Conservation (phyloP, 2,329 filamentous ascomycete genomes). For the Metarhizium album region DNA sequence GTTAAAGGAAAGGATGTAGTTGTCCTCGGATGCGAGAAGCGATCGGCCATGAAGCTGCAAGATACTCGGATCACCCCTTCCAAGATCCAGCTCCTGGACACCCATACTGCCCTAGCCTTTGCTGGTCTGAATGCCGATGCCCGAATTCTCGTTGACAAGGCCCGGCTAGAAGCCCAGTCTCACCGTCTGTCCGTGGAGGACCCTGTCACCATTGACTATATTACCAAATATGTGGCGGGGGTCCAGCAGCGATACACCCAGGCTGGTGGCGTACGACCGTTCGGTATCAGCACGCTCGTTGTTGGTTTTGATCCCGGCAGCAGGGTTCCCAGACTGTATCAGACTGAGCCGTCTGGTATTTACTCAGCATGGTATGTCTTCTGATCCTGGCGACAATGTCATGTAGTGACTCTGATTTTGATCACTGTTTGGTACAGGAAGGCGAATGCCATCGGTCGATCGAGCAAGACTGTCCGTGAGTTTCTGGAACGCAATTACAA, state of each 20-base stretch:
- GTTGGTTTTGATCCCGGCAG: slow-evolving; percentile 97
- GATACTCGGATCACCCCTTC: slow-evolving; percentile 98
- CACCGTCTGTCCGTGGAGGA: slow-evolving; percentile 96
- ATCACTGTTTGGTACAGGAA: slow-evolving; percentile 54
- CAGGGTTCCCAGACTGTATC: slow-evolving; percentile 80
- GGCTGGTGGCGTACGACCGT: slow-evolving; percentile 95
- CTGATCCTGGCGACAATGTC: too few species aligned
- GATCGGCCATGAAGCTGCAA: slow-evolving; percentile 98
- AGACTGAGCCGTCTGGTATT: slow-evolving; percentile 98
- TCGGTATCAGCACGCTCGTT: slow-evolving; percentile 94
- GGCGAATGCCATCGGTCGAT: slow-evolving; percentile 96
- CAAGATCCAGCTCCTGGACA: slow-evolving; percentile 94
- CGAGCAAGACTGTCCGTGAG: slow-evolving; percentile 96
- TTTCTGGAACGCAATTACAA: slow-evolving; percentile 99
- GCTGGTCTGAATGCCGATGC: slow-evolving; percentile 96
- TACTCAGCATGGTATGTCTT: slow-evolving; percentile 82
- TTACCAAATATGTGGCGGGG: slow-evolving; percentile 95
- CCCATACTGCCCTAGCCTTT: slow-evolving; percentile 93
- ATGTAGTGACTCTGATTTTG: slow-evolving; percentile 6
- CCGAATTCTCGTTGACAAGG: slow-evolving; percentile 96
- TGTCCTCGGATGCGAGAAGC: slow-evolving; percentile 95
- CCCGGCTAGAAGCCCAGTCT: slow-evolving; percentile 90
- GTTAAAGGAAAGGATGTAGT: slow-evolving; percentile 94
- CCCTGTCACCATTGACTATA: slow-evolving; percentile 96
- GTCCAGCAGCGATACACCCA: slow-evolving; percentile 99